These are phyloP conservation scores for Jaltomata sinuosa DNA, from an alignment of 257 asterid genomes.

Conservation along the genomic window DNA sequence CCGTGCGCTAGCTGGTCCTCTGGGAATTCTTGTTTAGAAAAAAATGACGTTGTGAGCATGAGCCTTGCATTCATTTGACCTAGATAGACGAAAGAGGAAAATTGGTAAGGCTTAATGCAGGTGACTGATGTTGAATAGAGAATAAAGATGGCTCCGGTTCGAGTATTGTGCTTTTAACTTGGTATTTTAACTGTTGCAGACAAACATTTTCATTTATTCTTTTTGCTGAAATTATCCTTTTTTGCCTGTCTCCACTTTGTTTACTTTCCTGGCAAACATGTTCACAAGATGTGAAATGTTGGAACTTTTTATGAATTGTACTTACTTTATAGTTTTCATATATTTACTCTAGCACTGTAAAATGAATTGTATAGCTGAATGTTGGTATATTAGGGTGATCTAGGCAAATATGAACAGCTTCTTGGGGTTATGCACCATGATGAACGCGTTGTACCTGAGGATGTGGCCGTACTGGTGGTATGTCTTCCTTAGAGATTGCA, in stretches of 20 bases:
- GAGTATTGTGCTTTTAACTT: too few species aligned
- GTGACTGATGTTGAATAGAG: too few species aligned
- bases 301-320: neutral
- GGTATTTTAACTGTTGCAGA: too few species aligned
- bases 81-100: too few species aligned
- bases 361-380: neutral
- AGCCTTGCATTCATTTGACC: too few species aligned
- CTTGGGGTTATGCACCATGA: conserved; percentile 42
- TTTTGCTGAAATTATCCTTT: neutral
- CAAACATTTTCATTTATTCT: neutral
- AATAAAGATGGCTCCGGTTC: too few species aligned
- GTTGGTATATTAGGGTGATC: conserved; percentile 43
- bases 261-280: neutral
- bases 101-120: too few species aligned
- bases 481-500: neutral
- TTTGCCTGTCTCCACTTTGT: neutral
- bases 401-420: conserved; percentile 47
- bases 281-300: neutral
- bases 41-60: too few species aligned
- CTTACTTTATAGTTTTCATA: neutral
- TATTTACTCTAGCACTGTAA: neutral
- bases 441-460: conserved; percentile 38
- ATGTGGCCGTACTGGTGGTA: conserved; percentile 89
- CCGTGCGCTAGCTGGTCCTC: too few species aligned
- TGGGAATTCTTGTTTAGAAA: too few species aligned